These are phyloP conservation scores for Suillus subalutaceus DNA, from an alignment of 768 basidiomycete genomes.

Conservation along the genomic window DNA sequence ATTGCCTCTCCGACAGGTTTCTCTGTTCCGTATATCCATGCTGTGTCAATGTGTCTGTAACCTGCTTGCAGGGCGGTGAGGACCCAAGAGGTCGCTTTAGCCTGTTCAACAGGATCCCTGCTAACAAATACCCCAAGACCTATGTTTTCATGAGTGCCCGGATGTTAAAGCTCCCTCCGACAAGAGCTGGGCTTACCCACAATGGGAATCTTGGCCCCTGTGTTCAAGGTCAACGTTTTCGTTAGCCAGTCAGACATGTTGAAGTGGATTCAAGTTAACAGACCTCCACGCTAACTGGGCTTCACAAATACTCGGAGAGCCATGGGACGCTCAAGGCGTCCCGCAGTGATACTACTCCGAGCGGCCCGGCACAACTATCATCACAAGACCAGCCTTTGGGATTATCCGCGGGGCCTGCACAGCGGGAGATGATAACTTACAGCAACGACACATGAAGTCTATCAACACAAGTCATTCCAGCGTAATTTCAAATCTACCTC, in stretches of 20 bases:
- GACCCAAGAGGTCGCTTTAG: conserved; percentile 1
- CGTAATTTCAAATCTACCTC: not conserved
- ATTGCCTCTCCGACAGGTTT: conserved; percentile 48
- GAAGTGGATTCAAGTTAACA: not conserved
- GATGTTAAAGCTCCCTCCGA: not conserved
- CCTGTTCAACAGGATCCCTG: conserved; percentile 10
- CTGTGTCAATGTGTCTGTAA: conserved; percentile 51
- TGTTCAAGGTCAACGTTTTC: conserved; percentile 27
- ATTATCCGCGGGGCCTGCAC: conserved; percentile 3
- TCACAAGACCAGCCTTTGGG: conserved; percentile 2
- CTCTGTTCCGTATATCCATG: conserved; percentile 39
- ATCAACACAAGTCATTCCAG: not conserved
- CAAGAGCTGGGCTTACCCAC: conserved; percentile 31
- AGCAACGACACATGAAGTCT: not conserved
- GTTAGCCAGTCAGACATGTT: conserved; percentile 9
- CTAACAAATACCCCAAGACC: conserved; percentile 7
- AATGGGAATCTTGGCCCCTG: conserved; percentile 27
- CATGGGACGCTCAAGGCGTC: not conserved
- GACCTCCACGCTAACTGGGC: not conserved
- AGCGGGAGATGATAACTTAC: not conserved
- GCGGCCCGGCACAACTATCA: not conserved
- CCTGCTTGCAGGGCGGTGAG: conserved; percentile 34
- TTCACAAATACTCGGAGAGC: not conserved
- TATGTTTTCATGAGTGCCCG: not conserved
- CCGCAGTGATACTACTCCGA: conserved; percentile 2